Conservation (phyloP, 805 yeast genomes). For the Pichia paraexigua region DNA sequence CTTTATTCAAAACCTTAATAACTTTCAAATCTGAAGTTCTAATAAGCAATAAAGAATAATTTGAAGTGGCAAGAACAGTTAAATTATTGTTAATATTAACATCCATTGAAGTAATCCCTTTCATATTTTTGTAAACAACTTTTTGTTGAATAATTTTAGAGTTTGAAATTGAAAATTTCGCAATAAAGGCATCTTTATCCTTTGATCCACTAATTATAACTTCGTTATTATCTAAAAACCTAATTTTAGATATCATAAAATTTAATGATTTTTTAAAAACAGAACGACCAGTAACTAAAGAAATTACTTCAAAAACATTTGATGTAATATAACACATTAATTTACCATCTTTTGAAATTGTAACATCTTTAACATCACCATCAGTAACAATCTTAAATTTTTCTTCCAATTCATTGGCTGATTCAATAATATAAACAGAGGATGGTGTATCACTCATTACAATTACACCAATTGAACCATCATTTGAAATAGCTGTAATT, state of each 20-base stretch:
- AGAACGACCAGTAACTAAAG: constrained; percentile 40
- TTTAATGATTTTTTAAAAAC: constrained; percentile 23
- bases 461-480: constrained; percentile 57
- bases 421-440: constrained; percentile 51
- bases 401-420: constrained; percentile 41
- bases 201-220: constrained; percentile 38
- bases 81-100: constrained; percentile 31
- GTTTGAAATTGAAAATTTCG: constrained; percentile 36
- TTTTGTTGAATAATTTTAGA: constrained; percentile 36
- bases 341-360: constrained; percentile 60
- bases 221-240: constrained; percentile 27
- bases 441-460: constrained; percentile 65
- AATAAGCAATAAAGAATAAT: constrained; percentile 55
- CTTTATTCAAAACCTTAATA: constrained; percentile 44
- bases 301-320: constrained; percentile 42
- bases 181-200: constrained; percentile 36
- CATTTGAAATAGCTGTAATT: constrained; percentile 46
- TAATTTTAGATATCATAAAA: constrained; percentile 25
- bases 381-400: constrained; percentile 45
- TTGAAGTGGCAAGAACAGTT: constrained; percentile 55
- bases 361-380: constrained; percentile 54
- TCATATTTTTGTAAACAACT: constrained; percentile 39
- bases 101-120: constrained; percentile 50
- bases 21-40: constrained; percentile 43
- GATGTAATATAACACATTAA: constrained; percentile 57